Evolutionary conservation across 2,329 filamentous ascomycete genomes (phyloP).

Genomic region (Ophiostoma ips): DNA sequence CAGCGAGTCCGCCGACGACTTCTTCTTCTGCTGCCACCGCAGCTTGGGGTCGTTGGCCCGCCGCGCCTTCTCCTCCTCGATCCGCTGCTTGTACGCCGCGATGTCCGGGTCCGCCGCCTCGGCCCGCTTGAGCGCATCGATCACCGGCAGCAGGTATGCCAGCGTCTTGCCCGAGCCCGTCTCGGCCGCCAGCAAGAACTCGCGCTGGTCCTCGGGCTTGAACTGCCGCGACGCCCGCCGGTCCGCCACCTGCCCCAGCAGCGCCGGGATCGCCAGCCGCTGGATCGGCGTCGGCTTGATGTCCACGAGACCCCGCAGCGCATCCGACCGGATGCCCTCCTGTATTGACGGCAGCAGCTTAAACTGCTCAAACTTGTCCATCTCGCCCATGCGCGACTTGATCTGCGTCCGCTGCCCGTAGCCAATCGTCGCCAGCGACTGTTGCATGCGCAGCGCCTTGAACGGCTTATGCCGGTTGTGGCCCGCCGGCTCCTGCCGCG

Average conservation of each 20-base stretch:
- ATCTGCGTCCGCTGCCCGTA: constrained; percentile 50
- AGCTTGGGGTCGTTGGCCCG: constrained; percentile 34
- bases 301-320: constrained; percentile 59
- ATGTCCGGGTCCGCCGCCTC: constrained; percentile 48
- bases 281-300: constrained; percentile 80
- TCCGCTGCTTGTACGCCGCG: constrained; percentile 41
- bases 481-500: too few relatives aligned
- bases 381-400: constrained; percentile 44
- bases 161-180: constrained; percentile 96
- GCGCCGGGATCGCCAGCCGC: constrained; percentile 68
- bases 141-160: constrained; percentile 72
- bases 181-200: constrained; percentile 81
- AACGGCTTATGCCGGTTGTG: constrained; percentile 28
- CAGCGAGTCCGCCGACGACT: constrained; percentile 22
- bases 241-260: constrained; percentile 45
- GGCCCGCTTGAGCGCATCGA: constrained; percentile 72
- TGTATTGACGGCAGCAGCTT: constrained; percentile 58
- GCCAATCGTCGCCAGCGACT: constrained; percentile 57
- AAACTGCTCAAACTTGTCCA: constrained; percentile 73
- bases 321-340: constrained; percentile 57
- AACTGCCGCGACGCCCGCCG: constrained; percentile 1
- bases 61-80: constrained; percentile 41
- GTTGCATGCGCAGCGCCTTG: constrained; percentile 92
- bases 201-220: constrained; percentile 18
- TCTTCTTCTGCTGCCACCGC: constrained; percentile 19